Evolutionary conservation across 108 stramenopile species (phyloP).

Genomic region (Nitzschia putrida): DNA sequence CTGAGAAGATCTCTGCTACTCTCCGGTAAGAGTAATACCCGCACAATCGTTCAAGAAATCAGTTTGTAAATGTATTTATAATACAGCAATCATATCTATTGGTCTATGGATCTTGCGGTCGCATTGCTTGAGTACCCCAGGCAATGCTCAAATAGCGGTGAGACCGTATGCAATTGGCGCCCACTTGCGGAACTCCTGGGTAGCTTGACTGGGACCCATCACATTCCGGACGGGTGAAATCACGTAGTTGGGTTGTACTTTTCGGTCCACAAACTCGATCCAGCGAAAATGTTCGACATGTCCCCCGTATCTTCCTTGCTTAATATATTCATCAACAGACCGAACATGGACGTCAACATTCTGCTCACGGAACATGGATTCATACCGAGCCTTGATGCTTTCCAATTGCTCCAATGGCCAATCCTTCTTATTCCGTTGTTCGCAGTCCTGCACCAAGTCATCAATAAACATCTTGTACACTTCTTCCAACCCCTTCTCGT

Average conservation of each 20-base stretch:
- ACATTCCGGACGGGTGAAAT: no score
- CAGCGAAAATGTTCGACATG: constrained; percentile 52
- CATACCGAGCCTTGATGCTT: constrained; percentile 30
- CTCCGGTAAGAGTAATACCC: no score
- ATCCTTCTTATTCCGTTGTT: constrained; percentile 28
- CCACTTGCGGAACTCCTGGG: no score
- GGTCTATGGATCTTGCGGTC: no score
- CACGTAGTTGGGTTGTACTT: constrained; percentile 47
- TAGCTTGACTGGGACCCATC: no score
- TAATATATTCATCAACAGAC: constrained; percentile 50
- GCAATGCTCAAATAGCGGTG: no score
- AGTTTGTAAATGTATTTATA: no score
- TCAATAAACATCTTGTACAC: constrained; percentile 48
- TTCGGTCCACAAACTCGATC: constrained; percentile 61
- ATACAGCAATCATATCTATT: no score
- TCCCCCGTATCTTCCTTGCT: constrained; percentile 55
- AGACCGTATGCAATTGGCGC: no score
- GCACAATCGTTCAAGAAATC: no score
- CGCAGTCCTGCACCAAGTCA: constrained; percentile 33
- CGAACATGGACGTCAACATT: constrained; percentile 47
- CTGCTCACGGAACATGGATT: constrained; percentile 43
- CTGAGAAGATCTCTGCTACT: constrained; percentile 43
- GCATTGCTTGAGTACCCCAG: no score
- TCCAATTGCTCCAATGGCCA: constrained; percentile 52
- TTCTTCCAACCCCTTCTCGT: constrained; percentile 27